Evolutionary conservation across 805 yeast genomes (phyloP).

Genomic region (Saccharomycopsis amapae): DNA sequence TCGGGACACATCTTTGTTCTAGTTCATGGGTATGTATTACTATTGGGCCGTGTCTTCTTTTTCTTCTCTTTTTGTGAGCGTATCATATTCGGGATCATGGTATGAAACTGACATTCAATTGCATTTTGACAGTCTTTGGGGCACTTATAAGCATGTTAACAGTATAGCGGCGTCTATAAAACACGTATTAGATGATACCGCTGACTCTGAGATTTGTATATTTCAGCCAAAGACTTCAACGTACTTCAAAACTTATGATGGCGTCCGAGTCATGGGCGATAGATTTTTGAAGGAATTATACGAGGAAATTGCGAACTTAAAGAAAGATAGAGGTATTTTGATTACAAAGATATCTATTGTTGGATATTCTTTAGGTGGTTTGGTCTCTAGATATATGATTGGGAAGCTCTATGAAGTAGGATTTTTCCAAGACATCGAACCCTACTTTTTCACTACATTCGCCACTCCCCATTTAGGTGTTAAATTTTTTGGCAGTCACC

Average conservation of each 20-base stretch:
- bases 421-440: slow-evolving; percentile 51
- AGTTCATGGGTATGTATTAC: slow-evolving; percentile 80
- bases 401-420: slow-evolving; percentile 57
- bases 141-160: slow-evolving; percentile 52
- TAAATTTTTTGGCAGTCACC: slow-evolving; percentile 38
- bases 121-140: slow-evolving; percentile 65
- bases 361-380: slow-evolving; percentile 89
- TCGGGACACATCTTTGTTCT: slow-evolving; percentile 57
- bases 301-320: slow-evolving; percentile 32
- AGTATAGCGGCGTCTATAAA: slow-evolving; percentile 39
- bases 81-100: no score
- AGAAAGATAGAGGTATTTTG: slow-evolving; percentile 28
- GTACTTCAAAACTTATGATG: slow-evolving; percentile 77
- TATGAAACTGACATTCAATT: no score
- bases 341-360: slow-evolving; percentile 63
- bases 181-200: slow-evolving; percentile 30
- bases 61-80: no score
- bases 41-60: no score
- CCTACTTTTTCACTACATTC: slow-evolving; percentile 58
- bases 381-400: slow-evolving; percentile 71
- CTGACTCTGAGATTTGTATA: slow-evolving; percentile 37
- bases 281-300: slow-evolving; percentile 62
- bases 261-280: slow-evolving; percentile 65
- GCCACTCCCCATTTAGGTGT: slow-evolving; percentile 75
- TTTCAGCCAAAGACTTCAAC: slow-evolving; percentile 55